Evolutionary conservation across 805 yeast species (phyloP), one percentile per base, ranked within the genome.

Genomic region (Starmerella bombi): DNA sequence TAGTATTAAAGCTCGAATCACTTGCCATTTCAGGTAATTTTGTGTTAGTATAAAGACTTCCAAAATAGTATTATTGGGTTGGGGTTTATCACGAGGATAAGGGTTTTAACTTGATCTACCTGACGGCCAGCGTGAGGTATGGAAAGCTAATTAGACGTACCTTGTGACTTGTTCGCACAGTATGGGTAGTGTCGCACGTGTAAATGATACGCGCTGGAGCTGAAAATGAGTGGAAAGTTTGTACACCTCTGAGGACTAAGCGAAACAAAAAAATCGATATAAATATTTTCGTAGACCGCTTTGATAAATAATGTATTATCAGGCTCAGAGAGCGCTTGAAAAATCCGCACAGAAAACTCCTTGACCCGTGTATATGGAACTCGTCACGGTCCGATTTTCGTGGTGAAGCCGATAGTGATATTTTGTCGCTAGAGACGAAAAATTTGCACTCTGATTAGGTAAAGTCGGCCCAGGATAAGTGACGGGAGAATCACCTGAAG

Each of bases 1-100:
- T 44, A 33, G 50, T 34, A 7, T 36, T 34, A 14, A 25, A 31
- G 17, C 23, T 37, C 8, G 40, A 5, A 5, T 32, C 36, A 7
- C 14, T 27, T 18, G 32, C 41, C 41, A 38, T 38, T 17, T 25
- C 16, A n/a, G n/a, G n/a, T n/a, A n/a, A n/a, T n/a, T n/a, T n/a
- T n/a, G n/a, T n/a, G n/a, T n/a, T n/a, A n/a, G n/a, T n/a, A n/a
- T n/a, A n/a, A n/a, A n/a, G 8, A 12, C 12, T 25, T 12, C 27
- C 27, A 25, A 25, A 25, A 12, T 25, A 25, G 27, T 25, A 25
- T 25, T 8, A 8, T 8, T 8, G 27, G 27, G 8, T 25, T 8
- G 27, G 27, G 27, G 8, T 8, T 12, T 8, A 25, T 25, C 27
- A 12, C 10, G 27, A 12, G n/a, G n/a, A n/a, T n/a, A n/a, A n/a